These are phyloP conservation scores for Anisogramma anomala DNA, from an alignment of 2,329 filamentous ascomycete genomes.

Conservation along the genomic window DNA sequence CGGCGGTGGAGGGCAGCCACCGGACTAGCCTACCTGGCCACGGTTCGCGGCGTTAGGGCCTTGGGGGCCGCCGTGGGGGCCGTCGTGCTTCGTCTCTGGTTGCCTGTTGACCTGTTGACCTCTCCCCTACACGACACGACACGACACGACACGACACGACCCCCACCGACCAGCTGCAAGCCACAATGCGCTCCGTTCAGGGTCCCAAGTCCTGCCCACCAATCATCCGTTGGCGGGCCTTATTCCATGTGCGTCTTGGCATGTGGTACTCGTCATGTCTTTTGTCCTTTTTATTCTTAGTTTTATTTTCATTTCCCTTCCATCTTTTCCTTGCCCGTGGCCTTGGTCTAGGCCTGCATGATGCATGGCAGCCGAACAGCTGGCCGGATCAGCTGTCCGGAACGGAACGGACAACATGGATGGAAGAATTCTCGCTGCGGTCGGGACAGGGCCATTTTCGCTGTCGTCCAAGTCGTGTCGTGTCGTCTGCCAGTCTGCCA, in stretches of 20 bases:
- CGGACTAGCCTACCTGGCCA: constrained; percentile 1
- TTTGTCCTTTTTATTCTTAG: neutral
- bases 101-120: neutral
- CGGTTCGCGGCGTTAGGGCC: constrained; percentile 6
- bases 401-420: neutral
- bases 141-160: neutral
- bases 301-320: neutral
- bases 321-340: too few species aligned
- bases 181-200: neutral
- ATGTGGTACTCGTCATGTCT: neutral
- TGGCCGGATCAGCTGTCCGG: constrained; percentile 11
- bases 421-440: neutral
- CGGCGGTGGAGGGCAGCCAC: constrained; percentile 10
- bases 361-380: constrained; percentile 2
- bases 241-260: neutral
- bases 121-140: too few species aligned
- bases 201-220: neutral
- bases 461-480: neutral
- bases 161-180: neutral
- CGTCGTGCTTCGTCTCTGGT: neutral
- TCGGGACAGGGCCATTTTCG: neutral
- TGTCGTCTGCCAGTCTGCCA: constrained; percentile 2
- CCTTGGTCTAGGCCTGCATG: neutral
- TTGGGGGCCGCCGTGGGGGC: neutral
- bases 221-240: neutral